Conservation (phyloP, 805 yeast species). For the Brettanomyces sp. region DNA sequence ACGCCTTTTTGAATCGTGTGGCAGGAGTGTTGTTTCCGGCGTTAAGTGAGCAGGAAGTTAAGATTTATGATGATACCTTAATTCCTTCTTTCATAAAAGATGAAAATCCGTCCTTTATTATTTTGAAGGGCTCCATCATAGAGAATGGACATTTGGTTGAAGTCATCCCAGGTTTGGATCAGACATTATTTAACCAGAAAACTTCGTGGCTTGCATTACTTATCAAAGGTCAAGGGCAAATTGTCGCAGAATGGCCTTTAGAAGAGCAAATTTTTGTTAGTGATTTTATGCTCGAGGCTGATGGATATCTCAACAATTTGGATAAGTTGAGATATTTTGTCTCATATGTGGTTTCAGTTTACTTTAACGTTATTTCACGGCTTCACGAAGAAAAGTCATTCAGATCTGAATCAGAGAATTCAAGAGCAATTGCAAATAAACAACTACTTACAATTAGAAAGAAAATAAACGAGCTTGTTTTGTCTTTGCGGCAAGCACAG, state of each 20-base stretch:
- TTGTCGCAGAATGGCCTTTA: not conserved
- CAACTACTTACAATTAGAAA: conserved; percentile 41
- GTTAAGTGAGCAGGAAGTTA: not conserved
- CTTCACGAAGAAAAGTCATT: conserved; percentile 3
- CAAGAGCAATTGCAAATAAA: conserved; percentile 9
- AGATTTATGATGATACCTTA: not conserved
- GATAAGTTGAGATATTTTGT: conserved; percentile 53
- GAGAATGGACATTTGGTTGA: not conserved
- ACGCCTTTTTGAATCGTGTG: not conserved
- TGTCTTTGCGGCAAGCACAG: conserved; percentile 58
- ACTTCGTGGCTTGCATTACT: not conserved
- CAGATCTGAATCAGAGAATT: too few relatives aligned
- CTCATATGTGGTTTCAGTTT: conserved; percentile 56
- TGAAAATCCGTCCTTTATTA: not conserved
- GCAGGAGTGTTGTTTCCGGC: not conserved
- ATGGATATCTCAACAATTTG: conserved; percentile 9
- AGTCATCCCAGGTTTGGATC: not conserved
- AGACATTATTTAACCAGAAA: not conserved
- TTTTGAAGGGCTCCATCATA: not conserved
- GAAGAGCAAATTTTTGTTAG: not conserved
- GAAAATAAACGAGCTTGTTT: conserved; percentile 58
- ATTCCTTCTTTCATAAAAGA: not conserved
- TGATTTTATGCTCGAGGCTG: not conserved
- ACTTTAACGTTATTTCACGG: conserved; percentile 44
- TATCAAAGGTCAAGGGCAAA: not conserved